These are phyloP conservation scores for Lindgomyces ingoldianus DNA, from an alignment of 495 filamentous ascomycete species.

Conservation along the genomic window DNA sequence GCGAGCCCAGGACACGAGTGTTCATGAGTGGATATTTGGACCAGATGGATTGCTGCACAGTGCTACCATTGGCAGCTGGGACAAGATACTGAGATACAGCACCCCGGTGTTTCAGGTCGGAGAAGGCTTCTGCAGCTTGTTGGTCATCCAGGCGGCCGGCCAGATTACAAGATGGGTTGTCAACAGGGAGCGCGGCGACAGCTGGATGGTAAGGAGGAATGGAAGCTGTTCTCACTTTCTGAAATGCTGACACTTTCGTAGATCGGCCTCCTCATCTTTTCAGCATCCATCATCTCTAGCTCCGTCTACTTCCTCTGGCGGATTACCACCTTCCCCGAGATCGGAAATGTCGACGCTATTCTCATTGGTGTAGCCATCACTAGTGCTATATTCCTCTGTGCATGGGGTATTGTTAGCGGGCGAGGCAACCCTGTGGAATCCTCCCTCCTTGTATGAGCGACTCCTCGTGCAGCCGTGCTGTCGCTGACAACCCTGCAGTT, in stretches of 20 bases:
- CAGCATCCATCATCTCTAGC: conserved; percentile 87
- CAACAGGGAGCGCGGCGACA: conserved; percentile 86
- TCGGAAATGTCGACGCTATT: conserved; percentile 89
- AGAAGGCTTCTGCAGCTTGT: conserved; percentile 92
- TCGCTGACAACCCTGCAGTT: conserved; percentile 51
- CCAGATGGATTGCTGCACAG: conserved; percentile 74
- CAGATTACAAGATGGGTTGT: conserved; percentile 96
- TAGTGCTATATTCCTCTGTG: conserved; percentile 85
- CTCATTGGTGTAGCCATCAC: conserved; percentile 90
- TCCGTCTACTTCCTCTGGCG: conserved; percentile 96
- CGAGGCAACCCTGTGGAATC: conserved; percentile 95
- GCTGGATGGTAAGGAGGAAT: conserved; percentile 84
- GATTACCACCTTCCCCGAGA: conserved; percentile 87
- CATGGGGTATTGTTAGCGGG: conserved; percentile 91
- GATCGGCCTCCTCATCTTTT: conserved; percentile 86
- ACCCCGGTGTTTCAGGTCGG: conserved; percentile 93
- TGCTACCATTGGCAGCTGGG: conserved; percentile 81
- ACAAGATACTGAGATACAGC: conserved; percentile 84
- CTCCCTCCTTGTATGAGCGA: conserved; percentile 64
- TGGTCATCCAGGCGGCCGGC: conserved; percentile 92
- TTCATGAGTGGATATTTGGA: conserved; percentile 83
- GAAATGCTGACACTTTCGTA: conserved; percentile 47
- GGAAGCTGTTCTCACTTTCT: background rate
- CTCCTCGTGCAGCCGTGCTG: background rate
- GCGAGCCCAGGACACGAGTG: conserved; percentile 61